Base-by-base conservation (phyloP, 257 asterid genomes). In the Capsicum pubescens region DNA sequence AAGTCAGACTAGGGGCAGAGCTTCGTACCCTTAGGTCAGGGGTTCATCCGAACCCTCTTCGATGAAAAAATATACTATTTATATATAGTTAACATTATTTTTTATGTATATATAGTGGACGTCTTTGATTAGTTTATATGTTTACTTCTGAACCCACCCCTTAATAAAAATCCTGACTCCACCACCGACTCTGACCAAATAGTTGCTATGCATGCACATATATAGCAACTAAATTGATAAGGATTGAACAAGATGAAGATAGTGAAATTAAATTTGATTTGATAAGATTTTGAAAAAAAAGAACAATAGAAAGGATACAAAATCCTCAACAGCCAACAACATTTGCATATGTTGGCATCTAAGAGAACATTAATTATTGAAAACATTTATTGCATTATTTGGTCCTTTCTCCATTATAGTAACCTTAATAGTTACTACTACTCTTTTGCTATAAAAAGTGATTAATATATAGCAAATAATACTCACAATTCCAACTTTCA, bases 291-390 rank as follows among this genome's bases (percentile, higher is more conserved):
- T 11, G 59, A 19, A 19, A 61, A 8, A 48, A 48, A 46, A 0
- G 6, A 3, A n/a, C 26, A 26, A 9, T 63, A 46, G 39, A 71
- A 71, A 71, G 80, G 39, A n/a, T 71, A 26, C 42, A 72, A 72
- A 72, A 72, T 19, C 39, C n/a, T 48, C 80, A 72, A 72, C 80
- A 72, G 1, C 80, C 80, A 72, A 72, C 60, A 72, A 12, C 60
- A 72, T 72, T 72, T 72, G 80, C 12, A 72, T 72, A 19, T 52
- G 4, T 72, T 8, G 80, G 60, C 80, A 72, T 48, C 19, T 17
- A 72, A 48, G 80, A 72, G 19, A 48, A 71, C 32, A 71, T 0
- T 46, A 72, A 71, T 0, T 46, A 72, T 44, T 10, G 59, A 48
- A 6, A 72, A 48, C 59, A 72, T 46, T 72, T 72, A 72, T n/a